Base-by-base conservation (phyloP, 352 stramenopile genomes). In the Globisporangium recalcitrans region DNA sequence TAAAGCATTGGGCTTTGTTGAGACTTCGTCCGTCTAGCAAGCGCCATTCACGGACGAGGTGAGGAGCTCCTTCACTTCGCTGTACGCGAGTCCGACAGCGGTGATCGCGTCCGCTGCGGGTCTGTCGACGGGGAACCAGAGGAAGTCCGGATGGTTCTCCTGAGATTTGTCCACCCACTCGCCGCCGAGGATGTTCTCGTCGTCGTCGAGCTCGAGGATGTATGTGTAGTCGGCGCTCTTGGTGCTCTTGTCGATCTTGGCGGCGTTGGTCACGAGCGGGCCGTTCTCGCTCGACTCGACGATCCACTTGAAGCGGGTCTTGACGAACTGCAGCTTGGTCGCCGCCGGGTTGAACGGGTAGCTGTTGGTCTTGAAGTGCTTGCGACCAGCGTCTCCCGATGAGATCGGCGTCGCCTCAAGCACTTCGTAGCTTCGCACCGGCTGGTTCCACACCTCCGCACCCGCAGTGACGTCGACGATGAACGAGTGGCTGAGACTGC, bases 341-440 rank as follows among this genome's bases (percentile, higher is more conserved):
- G 74, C 74, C 21, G 71, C 69, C 19, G 70, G 60, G 62, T 89
- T 89, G 69, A 87, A 89, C 32, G 76, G 73, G 56, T 88, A 88
- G 54, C 72, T 71, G 11, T 69, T 68, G 16, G 64, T 56, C 3
- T 77, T 65, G 56, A 79, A 81, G 62, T 75, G 80, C 52, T 73
- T 80, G 26, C 69, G 73, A 0, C 69, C 73, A 1, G 69, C 73
- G 21, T 60, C 59, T 1, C 52, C 29, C 0, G 73, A 71, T 3
- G 71, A 78, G 52, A 60, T 69, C 68, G 62, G 70, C 7, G 64
- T 63, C 32, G 78, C 61, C 46, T 74, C 64, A n/a, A 74, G 64
- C 40, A 85, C 72, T 26, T 85, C 63, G 54, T 73, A 85, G 34
- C 73, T 62, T 1, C 71, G 71, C 27, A 55, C 74, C 5, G 77